A percentile compares a stretch with the other conserved stretches of the same genome.
Evolutionary conservation across 768 basidiomycete genomes (phyloP).

Genomic region (Daedaleopsis nitida): DNA sequence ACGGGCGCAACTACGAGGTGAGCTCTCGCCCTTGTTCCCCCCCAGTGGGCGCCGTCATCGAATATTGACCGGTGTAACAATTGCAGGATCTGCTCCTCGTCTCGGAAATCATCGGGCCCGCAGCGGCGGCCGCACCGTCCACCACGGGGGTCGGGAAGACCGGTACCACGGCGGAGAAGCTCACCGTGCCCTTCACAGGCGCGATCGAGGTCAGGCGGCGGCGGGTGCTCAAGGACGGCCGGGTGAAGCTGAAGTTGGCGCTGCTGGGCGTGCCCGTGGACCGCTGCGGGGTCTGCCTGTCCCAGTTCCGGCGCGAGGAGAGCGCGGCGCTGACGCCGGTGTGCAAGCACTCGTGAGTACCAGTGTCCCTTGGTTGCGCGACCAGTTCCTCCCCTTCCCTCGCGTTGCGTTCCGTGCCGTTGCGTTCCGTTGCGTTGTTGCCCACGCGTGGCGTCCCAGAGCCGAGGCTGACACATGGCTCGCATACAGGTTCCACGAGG

Average conservation of each 20-base stretch:
- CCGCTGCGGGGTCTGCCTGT: slow-evolving; percentile 74
- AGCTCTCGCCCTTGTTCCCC: slow-evolving; percentile 29
- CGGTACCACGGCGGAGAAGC: slow-evolving; percentile 4
- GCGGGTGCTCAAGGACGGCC: slow-evolving; percentile 62
- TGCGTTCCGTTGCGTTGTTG: background rate
- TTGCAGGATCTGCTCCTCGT: slow-evolving; percentile 59
- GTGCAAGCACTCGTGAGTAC: slow-evolving; percentile 59
- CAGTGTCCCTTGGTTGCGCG: background rate
- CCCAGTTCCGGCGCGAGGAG: slow-evolving; percentile 65
- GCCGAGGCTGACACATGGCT: background rate
- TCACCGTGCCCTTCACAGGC: slow-evolving; percentile 24
- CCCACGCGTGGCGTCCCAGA: background rate
- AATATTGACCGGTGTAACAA: background rate
- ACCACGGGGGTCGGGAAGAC: slow-evolving; percentile 12
- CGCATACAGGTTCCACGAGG: slow-evolving; percentile 54
- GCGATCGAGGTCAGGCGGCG: slow-evolving; percentile 57
- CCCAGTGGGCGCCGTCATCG: background rate
- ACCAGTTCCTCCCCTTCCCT: background rate
- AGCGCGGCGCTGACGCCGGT: slow-evolving; percentile 53
- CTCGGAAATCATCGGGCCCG: slow-evolving; percentile 65
- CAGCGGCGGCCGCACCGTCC: slow-evolving; percentile 53
- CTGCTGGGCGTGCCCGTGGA: slow-evolving; percentile 65
- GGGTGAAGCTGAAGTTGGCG: slow-evolving; percentile 68
- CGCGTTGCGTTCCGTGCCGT: slow-evolving; percentile 10
- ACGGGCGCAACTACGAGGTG: slow-evolving; percentile 68